These are phyloP conservation scores for Cornus florida DNA, from an alignment of 148 eudicot genomes.

Conservation along the genomic window DNA sequence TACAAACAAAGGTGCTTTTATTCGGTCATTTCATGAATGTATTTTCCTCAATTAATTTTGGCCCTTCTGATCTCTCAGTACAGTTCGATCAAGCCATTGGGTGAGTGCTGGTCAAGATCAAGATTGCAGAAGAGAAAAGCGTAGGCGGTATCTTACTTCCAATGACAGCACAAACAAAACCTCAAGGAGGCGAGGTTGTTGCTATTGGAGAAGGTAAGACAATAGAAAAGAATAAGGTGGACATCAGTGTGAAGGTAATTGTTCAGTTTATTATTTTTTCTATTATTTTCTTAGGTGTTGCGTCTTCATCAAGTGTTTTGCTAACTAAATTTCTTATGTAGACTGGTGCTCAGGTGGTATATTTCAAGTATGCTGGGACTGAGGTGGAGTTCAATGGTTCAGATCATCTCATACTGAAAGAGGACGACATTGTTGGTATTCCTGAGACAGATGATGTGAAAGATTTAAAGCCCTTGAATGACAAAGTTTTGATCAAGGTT, in stretches of 20 bases:
- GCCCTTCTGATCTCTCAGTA: conserved; percentile 44
- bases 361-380: conserved; percentile 90
- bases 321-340: conserved; percentile 22
- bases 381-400: conserved; percentile 81
- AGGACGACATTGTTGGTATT: conserved; percentile 87
- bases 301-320: not conserved
- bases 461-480: conserved; percentile 81
- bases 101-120: conserved; percentile 75
- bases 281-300: not conserved
- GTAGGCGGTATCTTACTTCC: conserved; percentile 84
- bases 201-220: conserved; percentile 86
- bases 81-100: conserved; percentile 73
- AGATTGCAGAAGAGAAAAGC: conserved; percentile 68
- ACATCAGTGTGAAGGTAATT: conserved; percentile 58
- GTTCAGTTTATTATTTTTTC: not conserved
- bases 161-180: conserved; percentile 62
- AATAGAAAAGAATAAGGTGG: conserved; percentile 63
- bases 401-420: conserved; percentile 72
- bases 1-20: not conserved
- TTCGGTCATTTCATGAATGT: too few relatives aligned
- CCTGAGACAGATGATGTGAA: conserved; percentile 89
- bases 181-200: conserved; percentile 86
- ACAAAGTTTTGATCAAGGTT: conserved; percentile 85
- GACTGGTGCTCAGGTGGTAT: conserved; percentile 74
- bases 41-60: not conserved